Percentiles rank a stretch among this genome's conserved stretches.
These are phyloP conservation scores for Schizothecium vesticola DNA, from an alignment of 495 filamentous ascomycete genomes.

Conservation along the genomic window DNA sequence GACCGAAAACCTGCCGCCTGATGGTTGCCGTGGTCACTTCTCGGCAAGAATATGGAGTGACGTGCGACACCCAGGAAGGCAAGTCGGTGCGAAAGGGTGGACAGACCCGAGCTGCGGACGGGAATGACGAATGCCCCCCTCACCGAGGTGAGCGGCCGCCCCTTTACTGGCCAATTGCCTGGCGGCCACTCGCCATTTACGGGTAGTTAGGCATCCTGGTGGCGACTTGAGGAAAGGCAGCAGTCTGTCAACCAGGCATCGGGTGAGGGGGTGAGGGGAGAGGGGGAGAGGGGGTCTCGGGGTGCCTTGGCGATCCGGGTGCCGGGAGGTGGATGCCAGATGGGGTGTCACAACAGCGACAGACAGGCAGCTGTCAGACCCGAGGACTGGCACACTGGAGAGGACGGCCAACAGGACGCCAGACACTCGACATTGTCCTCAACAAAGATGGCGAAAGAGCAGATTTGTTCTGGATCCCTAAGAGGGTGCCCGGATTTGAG, in stretches of 20 bases:
- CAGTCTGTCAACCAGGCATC: neutral
- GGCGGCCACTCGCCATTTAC: neutral
- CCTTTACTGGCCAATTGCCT: neutral
- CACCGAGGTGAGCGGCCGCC: neutral
- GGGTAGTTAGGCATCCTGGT: neutral
- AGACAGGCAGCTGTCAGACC: neutral
- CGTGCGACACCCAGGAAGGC: neutral
- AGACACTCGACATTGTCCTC: neutral
- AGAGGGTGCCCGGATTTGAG: neutral
- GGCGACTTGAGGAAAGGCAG: neutral
- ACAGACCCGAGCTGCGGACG: neutral
- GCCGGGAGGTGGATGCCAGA: constrained; percentile 1
- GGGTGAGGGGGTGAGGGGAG: neutral
- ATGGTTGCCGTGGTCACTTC: neutral
- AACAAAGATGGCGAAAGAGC: neutral
- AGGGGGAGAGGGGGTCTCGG: neutral
- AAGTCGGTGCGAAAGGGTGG: neutral
- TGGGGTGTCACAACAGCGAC: neutral
- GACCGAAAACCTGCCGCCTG: neutral
- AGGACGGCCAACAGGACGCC: neutral
- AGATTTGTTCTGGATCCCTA: too few species aligned
- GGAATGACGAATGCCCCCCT: neutral
- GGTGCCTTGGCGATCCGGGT: neutral
- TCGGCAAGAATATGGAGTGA: neutral
- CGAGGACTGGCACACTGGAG: neutral